Evolutionary conservation across 2,329 filamentous ascomycete species (phyloP).

Genomic region (Rhynchosporium agropyri): DNA sequence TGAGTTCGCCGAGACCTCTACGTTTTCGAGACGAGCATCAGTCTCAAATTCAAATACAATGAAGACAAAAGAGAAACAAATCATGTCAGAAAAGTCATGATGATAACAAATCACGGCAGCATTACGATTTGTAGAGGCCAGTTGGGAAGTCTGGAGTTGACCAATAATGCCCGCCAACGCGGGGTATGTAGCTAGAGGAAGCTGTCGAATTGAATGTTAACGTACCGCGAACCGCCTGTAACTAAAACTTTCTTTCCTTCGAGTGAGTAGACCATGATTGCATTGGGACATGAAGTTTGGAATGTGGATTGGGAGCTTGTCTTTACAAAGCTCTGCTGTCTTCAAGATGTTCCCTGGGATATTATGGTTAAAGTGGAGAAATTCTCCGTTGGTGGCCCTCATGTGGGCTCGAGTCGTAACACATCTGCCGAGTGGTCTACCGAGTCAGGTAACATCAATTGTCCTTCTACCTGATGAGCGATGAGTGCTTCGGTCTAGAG

Average conservation of each 20-base stretch:
- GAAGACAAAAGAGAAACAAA: background rate
- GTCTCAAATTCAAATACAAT: background rate
- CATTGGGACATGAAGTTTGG: background rate
- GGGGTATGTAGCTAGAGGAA: too few species aligned
- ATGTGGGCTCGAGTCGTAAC: background rate
- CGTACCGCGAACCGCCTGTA: conserved; percentile 64
- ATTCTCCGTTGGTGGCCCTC: background rate
- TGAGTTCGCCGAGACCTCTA: conserved; percentile 64
- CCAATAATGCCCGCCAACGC: too few species aligned
- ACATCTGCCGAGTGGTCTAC: background rate
- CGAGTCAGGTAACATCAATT: background rate
- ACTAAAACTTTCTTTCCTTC: conserved; percentile 64
- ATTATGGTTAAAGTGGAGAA: conserved; percentile 9
- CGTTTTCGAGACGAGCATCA: background rate
- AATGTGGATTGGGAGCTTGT: background rate
- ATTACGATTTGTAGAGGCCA: too few species aligned
- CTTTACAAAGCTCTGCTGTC: background rate
- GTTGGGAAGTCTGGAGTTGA: too few species aligned
- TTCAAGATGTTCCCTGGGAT: background rate
- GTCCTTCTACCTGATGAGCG: background rate
- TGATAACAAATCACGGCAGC: background rate
- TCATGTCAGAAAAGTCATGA: background rate
- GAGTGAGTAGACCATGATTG: conserved; percentile 62
- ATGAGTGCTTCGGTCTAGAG: background rate
- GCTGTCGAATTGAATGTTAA: conserved; percentile 3